Evolutionary conservation across 2,329 filamentous ascomycete species (phyloP).

Genomic region (Neonectria coccinea): DNA sequence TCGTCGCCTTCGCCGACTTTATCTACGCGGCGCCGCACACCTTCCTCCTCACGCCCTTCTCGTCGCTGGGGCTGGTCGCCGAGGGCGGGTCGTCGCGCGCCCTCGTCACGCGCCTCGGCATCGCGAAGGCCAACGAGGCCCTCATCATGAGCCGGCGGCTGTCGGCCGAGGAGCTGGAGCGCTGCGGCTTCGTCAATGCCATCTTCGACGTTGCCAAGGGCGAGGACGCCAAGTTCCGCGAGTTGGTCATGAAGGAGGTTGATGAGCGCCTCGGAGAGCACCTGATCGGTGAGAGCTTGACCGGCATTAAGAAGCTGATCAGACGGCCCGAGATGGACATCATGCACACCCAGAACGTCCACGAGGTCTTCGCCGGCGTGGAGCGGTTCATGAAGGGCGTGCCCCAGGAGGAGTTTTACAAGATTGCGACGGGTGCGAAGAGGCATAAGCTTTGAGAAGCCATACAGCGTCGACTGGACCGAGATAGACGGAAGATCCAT

Average conservation of each 20-base stretch:
- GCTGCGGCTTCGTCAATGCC: slow-evolving; percentile 86
- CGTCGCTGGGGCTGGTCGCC: slow-evolving; percentile 86
- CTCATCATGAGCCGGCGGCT: slow-evolving; percentile 90
- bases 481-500: slow-evolving; percentile 6
- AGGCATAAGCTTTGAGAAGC: slow-evolving; percentile 84
- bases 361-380: slow-evolving; percentile 87
- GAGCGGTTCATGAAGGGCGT: slow-evolving; percentile 82
- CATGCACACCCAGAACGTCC: slow-evolving; percentile 81
- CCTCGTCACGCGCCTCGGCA: slow-evolving; percentile 83
- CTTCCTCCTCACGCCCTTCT: slow-evolving; percentile 92
- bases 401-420: slow-evolving; percentile 89
- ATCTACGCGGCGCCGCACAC: slow-evolving; percentile 85
- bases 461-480: neutral
- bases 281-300: slow-evolving; percentile 80
- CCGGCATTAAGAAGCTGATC: slow-evolving; percentile 88
- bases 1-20: slow-evolving; percentile 89
- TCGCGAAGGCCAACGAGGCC: slow-evolving; percentile 88
- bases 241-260: slow-evolving; percentile 80
- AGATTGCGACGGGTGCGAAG: slow-evolving; percentile 88
- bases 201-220: slow-evolving; percentile 73
- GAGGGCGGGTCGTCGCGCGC: slow-evolving; percentile 86
- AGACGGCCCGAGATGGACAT: slow-evolving; percentile 77
- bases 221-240: slow-evolving; percentile 76
- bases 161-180: slow-evolving; percentile 76
- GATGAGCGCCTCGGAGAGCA: slow-evolving; percentile 84